Evolutionary conservation across 2,329 filamentous ascomycete species (phyloP).

Genomic region (Aspergillus jensenii): DNA sequence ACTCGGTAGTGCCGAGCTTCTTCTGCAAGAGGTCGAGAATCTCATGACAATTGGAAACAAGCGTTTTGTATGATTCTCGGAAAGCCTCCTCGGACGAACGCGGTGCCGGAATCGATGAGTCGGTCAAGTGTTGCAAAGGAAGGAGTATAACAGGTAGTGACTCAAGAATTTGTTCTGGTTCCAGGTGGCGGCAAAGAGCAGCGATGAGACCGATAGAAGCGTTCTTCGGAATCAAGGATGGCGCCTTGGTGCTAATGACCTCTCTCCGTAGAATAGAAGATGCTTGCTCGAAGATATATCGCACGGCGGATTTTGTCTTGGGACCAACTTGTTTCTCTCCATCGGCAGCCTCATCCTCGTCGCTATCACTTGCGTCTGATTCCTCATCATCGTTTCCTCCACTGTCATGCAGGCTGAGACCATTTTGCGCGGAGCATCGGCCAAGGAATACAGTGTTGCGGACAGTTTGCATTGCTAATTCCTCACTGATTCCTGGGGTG

Average conservation of each 20-base stretch:
- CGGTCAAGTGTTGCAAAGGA: constrained; percentile 79
- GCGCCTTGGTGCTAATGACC: constrained; percentile 59
- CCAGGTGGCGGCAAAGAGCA: constrained; percentile 64
- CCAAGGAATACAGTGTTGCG: constrained; percentile 83
- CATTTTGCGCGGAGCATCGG: constrained; percentile 61
- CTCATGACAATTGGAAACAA: constrained; percentile 72
- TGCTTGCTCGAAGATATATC: constrained; percentile 76
- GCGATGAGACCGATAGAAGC: constrained; percentile 73
- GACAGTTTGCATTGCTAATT: constrained; percentile 73
- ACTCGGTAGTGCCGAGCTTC: constrained; percentile 77
- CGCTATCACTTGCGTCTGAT: constrained; percentile 38
- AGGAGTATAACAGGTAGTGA: constrained; percentile 65
- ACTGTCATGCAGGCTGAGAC: constrained; percentile 44
- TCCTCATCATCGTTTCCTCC: constrained; percentile 41
- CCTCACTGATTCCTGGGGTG: constrained; percentile 65
- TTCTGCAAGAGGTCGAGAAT: constrained; percentile 80
- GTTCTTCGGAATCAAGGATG: constrained; percentile 70
- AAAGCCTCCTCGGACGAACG: constrained; percentile 71
- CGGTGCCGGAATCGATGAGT: constrained; percentile 70
- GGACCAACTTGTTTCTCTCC: constrained; percentile 27
- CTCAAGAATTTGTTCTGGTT: constrained; percentile 56
- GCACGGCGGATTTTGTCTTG: constrained; percentile 54
- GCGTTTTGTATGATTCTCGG: constrained; percentile 65
- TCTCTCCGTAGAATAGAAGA: constrained; percentile 78
- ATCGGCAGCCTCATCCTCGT: constrained; percentile 43